Evolutionary conservation across 1,284 basidiomycete genomes (phyloP), one percentile per base, ranked within the genome.

Genomic region (Ustilago crameri): DNA sequence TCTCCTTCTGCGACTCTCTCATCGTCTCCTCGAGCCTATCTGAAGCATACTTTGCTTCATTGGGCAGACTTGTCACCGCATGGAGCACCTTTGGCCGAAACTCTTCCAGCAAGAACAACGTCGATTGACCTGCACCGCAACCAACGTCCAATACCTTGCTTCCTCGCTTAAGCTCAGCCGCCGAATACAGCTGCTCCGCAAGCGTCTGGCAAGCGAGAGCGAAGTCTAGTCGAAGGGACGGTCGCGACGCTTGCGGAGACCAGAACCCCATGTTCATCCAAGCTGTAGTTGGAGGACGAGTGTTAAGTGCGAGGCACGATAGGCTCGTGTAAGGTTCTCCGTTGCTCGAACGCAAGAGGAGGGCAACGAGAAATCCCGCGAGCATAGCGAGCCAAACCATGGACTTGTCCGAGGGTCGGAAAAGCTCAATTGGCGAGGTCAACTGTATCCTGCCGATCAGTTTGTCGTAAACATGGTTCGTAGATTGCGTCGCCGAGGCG

Each of bases 181-280:
- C 73, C 1, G 52, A 34, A 40, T 78, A 74, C 30, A 81, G 52
- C 53, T 50, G 40, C 26, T 61, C 38, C 0, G 79, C 77, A 12
- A 82, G 73, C 15, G 66, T 70, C 56, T 66, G 45, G 41, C 74
- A 64, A 10, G 76, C 70, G 27, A 60, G 56, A 12, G 67, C 59
- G 12, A 75, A 69, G 35, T 65, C 68, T 18, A 54, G 46, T 32
- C 61, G 63, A 18, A 53, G 22, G 5, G 20, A 22, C 14, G 41
- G 34, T 0, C 42, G 51, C 5, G 55, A 51, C 17, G 65, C 54
- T 26, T 61, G 62, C 24, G 51, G 47, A 45, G 58, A 54, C 59
- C 74, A 79, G 50, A 54, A 62, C 37, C 77, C 77, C 77, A 79
- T 79, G 56, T 79, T 79, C 64, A 79, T 63, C 77, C 77, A 79